Percentiles rank a stretch among this genome's conserved stretches.
Evolutionary conservation across 2,329 filamentous ascomycete species (phyloP).

Genomic region (Cyphellophora europaea): DNA sequence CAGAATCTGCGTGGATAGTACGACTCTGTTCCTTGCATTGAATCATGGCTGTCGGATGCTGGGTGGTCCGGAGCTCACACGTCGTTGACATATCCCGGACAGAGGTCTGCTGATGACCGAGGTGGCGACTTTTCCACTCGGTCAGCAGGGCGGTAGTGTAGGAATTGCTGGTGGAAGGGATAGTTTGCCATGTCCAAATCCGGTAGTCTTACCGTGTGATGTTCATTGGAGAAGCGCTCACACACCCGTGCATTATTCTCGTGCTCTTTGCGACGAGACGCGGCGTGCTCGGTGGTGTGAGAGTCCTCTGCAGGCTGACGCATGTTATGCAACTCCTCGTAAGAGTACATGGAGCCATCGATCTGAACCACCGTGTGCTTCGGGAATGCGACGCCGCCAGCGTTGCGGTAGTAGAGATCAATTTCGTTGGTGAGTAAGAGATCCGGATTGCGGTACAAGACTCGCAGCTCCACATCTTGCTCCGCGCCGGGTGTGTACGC

Average conservation of each 20-base stretch:
- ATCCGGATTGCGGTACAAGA: background rate
- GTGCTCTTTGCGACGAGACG: too few relatives aligned
- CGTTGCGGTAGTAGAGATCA: background rate
- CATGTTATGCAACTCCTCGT: too few relatives aligned
- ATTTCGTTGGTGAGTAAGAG: background rate
- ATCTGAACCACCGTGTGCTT: background rate
- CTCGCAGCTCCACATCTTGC: background rate
- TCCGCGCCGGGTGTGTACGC: slow-evolving; percentile 1
- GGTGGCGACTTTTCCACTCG: too few relatives aligned
- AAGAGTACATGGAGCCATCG: background rate
- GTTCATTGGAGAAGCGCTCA: background rate
- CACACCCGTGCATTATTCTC: background rate
- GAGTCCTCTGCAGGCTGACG: too few relatives aligned
- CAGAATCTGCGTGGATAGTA: too few relatives aligned
- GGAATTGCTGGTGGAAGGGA: slow-evolving; percentile 1
- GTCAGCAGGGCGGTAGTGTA: slow-evolving; percentile 1
- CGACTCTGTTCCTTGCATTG: too few relatives aligned
- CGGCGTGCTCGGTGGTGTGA: too few relatives aligned
- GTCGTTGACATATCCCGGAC: too few relatives aligned
- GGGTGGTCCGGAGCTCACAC: too few relatives aligned
- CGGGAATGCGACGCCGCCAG: background rate
- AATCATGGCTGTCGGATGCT: too few relatives aligned
- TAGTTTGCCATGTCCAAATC: background rate
- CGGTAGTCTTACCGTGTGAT: background rate
- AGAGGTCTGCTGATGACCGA: too few relatives aligned